Evolutionary conservation across 352 stramenopile genomes (phyloP), one percentile per base, ranked within the genome.

Genomic region (Aphanomyces astaci): DNA sequence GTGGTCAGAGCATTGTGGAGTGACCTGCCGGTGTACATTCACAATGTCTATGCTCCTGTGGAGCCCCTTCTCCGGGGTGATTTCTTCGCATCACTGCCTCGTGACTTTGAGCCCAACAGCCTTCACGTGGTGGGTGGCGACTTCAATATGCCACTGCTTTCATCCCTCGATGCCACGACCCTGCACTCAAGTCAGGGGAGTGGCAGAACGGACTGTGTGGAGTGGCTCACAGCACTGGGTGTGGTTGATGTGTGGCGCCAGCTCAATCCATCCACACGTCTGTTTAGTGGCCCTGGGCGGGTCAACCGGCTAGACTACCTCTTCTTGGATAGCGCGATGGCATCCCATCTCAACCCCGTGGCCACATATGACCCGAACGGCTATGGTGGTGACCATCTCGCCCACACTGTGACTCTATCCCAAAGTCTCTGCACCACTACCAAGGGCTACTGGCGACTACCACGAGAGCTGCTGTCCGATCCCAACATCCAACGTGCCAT

Each of bases 301-400:
- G n/a, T 71, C 73, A 28, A n/a, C n/a, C 59, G 73, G 17, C 54
- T 78, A 0, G 70, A 75, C 36, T 78, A 73, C 71, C 36, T 76
- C 28, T 59, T 74, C 4, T 15, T 74, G 11, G 22, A 57, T 33
- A 30, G 24, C 17, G 64, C 33, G 15, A 17, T 40, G 4, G 24
- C 9, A 4, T 15, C 28, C 11, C n/a, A 24, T 2, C 22, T 55
- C 48, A 10, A 55, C 48, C 27, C 10, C 10, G 10, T 15, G 10
- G 11, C 48, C 10, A 31, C 48, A 7, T 55, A 24, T 30, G 1
- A 55, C 27, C 10, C 10, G 10, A 55, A 55, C 2, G 27, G 10
- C 7, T 55, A 55, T 30, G 10, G 22, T 22, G 48, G 48, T 30
- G 48, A 55, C 48, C 48, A 55, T 22, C 10, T 55, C 10, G 22